Evolutionary conservation across 176 grass and related monocot species (phyloP), one percentile per base, ranked within the genome.

Genomic region (Panicum miliaceum): DNA sequence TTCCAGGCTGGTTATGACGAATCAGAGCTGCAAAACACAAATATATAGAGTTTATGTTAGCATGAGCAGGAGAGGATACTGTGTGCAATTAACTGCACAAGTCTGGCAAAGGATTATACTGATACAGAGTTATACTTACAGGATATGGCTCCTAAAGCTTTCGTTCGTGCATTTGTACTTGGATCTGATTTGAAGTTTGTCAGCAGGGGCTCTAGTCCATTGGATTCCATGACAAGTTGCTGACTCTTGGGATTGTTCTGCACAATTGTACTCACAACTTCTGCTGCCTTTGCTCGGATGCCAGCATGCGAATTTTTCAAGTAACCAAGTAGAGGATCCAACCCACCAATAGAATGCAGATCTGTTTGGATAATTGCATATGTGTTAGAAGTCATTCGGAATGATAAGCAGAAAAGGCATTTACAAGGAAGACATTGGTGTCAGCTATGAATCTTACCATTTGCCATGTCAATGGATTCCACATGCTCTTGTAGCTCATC

Each of bases 91-190:
- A 23, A 61, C 8, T 12, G 32, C 53, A 43, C 5, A 18, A 22
- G 4, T 78, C 48, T 36, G 18, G 8, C 82, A 67, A 16, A 6
- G 18, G 2, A 76, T 40, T 54, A 6, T 71, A 38, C 37, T 51
- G 29, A 35, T 40, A 60, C 22, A 34, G 27, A 79, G 6, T 47
- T 59, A 72, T 23, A 54, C 87, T 94, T 82, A 92, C 96, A 95
- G 7, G 96, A 98, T 78, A 99, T 94, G 67, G 96, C 96, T 81
- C 96, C 91, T 50, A 99, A 88, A 65, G 96, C 89, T 90, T 99
- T 94, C n/a, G 96, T 96, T 23, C 96, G 93, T 50, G 86, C 81
- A 62, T 82, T 85, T 36, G 82, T 85, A 83, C 79, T 90, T 36
- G 93, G 82, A 80, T 99, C 93, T 7, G 77, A 96, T 12, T 64